Evolutionary conservation across 768 basidiomycete species (phyloP), one percentile per base, ranked within the genome.

Genomic region (Leucogyrophana mollusca): DNA sequence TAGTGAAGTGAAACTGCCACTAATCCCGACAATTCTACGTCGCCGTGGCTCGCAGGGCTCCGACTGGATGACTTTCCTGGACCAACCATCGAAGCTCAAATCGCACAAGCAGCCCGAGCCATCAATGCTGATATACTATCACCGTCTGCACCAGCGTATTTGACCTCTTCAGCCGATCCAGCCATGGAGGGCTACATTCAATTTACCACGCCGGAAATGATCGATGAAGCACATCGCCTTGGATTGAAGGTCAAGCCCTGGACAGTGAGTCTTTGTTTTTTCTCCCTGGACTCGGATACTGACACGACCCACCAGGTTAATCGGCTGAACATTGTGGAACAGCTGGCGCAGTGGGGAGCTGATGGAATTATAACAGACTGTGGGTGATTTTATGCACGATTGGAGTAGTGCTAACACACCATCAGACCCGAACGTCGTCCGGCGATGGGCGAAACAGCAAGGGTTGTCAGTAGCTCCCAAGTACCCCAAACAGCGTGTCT

Each of bases 281-380:
- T 4, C 9, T 7, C 20, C 16, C 1, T 13, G 14, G 30, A 17
- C 25, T 34, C 39, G 4, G 21, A 34, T 25, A 11, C 9, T 25
- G 3, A 10, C 14, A 3, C 16, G 32, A 39, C 27, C 44, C 11
- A 49, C 6, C 56, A 87, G 85, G 74, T 85, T 48, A 80, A 90
- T 58, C 67, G 72, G 16, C 66, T 86, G 46, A 81, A 78, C 54
- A 68, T 80, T 30, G 75, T 78, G 2, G 79, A 85, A n/a, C 72
- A 82, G 51, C 58, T 90, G 34, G 45, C 83, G 25, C 71, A 72
- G 13, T 77, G 74, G 69, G 78, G 79, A 3, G 82, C 80, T 0
- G 88, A 90, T 60, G 89, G 87, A 0, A 78, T 91, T 46, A 90
- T 91, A 55, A 81, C 87, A 4, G 88, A 91, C 58, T 87, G 74